phyloP scores from a whole-genome alignment of 352 stramenopile genomes.

The Globisporangium cystogenes region DNA sequence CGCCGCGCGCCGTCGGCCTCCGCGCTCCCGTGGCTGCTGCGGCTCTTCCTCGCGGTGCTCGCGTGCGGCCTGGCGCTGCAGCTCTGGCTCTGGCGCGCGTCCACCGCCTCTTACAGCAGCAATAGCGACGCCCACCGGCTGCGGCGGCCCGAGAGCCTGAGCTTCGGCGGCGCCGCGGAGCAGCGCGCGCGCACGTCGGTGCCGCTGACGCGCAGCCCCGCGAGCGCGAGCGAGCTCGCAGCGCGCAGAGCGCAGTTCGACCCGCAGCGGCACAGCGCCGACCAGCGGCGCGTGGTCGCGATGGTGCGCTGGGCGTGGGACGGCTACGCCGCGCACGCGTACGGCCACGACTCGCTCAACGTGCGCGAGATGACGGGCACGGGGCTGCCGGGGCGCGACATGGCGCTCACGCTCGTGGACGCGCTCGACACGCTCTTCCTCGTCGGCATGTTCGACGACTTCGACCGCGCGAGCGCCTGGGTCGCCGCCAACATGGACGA shows the following conservation, averaged over 20 bases:
- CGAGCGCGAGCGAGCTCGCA: slow-evolving; percentile 25
- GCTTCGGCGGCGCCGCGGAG: no score
- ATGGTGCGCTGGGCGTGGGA: slow-evolving; percentile 82
- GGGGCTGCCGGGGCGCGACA: slow-evolving; percentile 54
- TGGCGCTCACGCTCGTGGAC: slow-evolving; percentile 76
- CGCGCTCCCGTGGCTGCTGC: slow-evolving; percentile 28
- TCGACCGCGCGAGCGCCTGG: slow-evolving; percentile 63
- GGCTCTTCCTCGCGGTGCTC: slow-evolving; percentile 32
- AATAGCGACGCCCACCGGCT: slow-evolving; percentile 12
- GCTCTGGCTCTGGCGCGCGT: slow-evolving; percentile 37
- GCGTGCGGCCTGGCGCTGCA: slow-evolving; percentile 37
- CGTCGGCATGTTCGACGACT: slow-evolving; percentile 74
- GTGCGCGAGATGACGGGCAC: slow-evolving; percentile 51
- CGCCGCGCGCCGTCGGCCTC: not conserved
- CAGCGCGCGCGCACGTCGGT: slow-evolving; percentile 10
- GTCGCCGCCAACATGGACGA: slow-evolving; percentile 55
- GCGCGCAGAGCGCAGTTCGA: slow-evolving; percentile 36
- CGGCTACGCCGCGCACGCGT: slow-evolving; percentile 65
- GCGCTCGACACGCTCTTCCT: slow-evolving; percentile 76
- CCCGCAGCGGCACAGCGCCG: slow-evolving; percentile 36
- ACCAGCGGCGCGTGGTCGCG: slow-evolving; percentile 51
- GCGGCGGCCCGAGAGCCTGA: no score
- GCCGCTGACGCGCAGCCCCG: slow-evolving; percentile 18
- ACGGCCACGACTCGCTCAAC: slow-evolving; percentile 67
- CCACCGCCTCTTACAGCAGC: not conserved